These are phyloP conservation scores for Acacia acuminata DNA, from an alignment of 306 rosid species.

Conservation along the genomic window DNA sequence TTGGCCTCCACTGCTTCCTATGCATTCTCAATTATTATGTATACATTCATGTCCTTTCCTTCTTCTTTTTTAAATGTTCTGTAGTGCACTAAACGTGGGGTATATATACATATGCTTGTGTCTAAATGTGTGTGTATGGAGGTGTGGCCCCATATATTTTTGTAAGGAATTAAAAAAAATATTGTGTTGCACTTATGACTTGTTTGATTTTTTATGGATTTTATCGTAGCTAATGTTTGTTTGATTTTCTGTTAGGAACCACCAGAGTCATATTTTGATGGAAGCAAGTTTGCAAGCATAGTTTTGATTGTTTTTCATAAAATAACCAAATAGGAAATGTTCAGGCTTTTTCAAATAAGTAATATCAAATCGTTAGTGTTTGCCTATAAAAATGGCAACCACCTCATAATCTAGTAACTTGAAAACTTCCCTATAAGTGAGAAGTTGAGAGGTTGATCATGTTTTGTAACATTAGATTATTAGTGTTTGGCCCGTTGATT, in stretches of 20 bases:
- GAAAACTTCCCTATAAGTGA: too few species aligned
- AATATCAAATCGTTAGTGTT: too few species aligned
- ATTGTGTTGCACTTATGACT: not conserved
- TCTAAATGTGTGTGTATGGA: not conserved
- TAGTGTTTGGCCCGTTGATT: fast-evolving
- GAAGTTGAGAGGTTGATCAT: fast-evolving
- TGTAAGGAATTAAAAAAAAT: not conserved
- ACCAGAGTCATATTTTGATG: not conserved
- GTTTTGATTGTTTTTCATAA: not conserved
- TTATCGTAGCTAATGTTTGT: not conserved
- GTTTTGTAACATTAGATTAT: too few species aligned
- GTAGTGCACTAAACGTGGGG: not conserved
- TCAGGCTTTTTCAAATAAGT: not conserved
- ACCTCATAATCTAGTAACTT: not conserved
- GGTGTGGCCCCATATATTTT: not conserved
- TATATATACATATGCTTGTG: not conserved
- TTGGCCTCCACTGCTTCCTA: not conserved
- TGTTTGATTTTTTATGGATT: not conserved
- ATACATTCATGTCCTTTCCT: not conserved
- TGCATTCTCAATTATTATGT: not conserved
- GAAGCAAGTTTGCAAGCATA: not conserved
- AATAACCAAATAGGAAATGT: not conserved
- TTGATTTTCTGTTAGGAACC: not conserved
- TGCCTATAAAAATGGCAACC: too few species aligned
- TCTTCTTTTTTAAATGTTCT: too few species aligned